Evolutionary conservation across 2,329 filamentous ascomycete species (phyloP), one percentile per base, ranked within the genome.

Genomic region (Ophiocordyceps polyrhachis-furcata): DNA sequence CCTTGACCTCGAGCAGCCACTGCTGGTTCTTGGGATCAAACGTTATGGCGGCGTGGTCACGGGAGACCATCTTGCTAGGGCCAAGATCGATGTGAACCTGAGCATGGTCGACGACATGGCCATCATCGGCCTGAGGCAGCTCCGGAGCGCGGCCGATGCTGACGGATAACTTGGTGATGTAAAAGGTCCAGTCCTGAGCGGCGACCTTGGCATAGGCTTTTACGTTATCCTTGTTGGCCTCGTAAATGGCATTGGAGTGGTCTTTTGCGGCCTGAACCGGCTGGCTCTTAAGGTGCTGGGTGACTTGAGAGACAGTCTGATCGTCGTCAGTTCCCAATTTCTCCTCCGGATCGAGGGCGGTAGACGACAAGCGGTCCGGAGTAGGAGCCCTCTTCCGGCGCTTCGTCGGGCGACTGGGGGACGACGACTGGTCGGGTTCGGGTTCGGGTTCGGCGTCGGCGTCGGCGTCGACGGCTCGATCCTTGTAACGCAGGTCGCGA

Each of bases 1-100:
- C 91, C 57, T 89, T 88, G 50, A 94, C 85, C 40, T 77, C 68
- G 44, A 98, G 74, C 55, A 81, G 81, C 91, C 91, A 98, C 48
- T 73, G 76, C 52, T 77, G 79, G 35, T 71, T 64, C 40, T 79
- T 76, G 17, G 70, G 64, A 54, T 85, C 76, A 55, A 83, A 91
- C 51, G 72, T 76, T 44, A 91, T 83, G 54, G 78, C 70, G 12
- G 83, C 83, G 56, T 88, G 83, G 49, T 80, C 71, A 49, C 84
- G 74, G 28, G 84, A 89, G 32, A 89, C 79, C 56, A 83, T 78
- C 64, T 89, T 89, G 62, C 76, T 83, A 0, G 84, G 84, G 1
- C 84, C 83, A 29, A 98, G 69, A 58, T 98, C 89, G 52, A 98
- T 89, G 57, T 95, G 83, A 13, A 96, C 66, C 25, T 64, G 66